Conservation (phyloP, 306 rosid genomes). For the Inga laurina region DNA sequence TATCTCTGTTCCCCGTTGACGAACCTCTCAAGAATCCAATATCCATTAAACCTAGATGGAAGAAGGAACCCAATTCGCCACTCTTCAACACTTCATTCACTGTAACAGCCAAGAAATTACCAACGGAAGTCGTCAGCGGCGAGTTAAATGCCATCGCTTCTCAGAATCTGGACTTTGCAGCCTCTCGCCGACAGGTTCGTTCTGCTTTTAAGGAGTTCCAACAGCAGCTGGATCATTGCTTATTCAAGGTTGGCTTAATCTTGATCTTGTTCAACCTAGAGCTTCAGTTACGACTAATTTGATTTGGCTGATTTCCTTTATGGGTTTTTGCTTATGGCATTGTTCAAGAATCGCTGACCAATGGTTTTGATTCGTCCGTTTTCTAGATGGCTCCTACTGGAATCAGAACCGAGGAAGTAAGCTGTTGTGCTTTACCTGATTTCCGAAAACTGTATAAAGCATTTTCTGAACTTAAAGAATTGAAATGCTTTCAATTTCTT, state of each 20-base stretch:
- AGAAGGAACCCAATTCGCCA: conserved; percentile 2
- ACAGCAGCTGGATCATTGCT: conserved; percentile 63
- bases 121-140: conserved; percentile 51
- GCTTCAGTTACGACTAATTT: background rate
- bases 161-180: conserved; percentile 61
- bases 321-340: background rate
- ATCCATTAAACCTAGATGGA: conserved; percentile 25
- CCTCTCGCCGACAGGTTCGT: conserved; percentile 65
- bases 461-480: background rate
- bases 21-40: conserved; percentile 22
- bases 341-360: conserved; percentile 2
- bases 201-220: conserved; percentile 60
- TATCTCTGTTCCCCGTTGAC: conserved; percentile 26
- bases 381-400: conserved; percentile 78
- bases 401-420: conserved; percentile 84
- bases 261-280: background rate
- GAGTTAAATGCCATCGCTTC: conserved; percentile 58
- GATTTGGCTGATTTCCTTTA: background rate
- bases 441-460: background rate
- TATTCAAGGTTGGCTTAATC: conserved; percentile 58
- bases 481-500: conserved; percentile 6
- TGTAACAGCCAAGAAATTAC: conserved; percentile 37
- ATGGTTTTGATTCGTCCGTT: conserved; percentile 11
- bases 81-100: conserved; percentile 20
- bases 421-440: conserved; percentile 31